Percentiles rank a stretch among this genome's conserved stretches.
Evolutionary conservation across 495 filamentous ascomycete species (phyloP).

Genomic region (Friedmanniomyces simplex): DNA sequence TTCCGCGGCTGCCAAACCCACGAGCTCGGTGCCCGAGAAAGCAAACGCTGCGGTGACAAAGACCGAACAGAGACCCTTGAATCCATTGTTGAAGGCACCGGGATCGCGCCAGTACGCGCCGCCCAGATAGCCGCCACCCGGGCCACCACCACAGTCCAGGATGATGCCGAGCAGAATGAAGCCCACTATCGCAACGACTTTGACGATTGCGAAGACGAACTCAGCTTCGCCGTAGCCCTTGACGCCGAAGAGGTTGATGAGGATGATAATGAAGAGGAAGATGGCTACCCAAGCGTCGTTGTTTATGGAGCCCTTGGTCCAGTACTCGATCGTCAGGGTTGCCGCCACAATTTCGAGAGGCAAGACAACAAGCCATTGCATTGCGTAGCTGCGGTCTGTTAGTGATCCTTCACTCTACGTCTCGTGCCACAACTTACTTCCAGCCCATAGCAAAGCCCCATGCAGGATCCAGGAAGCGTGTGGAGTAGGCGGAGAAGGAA

Average conservation of each 20-base stretch:
- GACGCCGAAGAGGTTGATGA: conserved; percentile 40
- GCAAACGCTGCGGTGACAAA: conserved; percentile 60
- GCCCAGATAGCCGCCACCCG: conserved; percentile 33
- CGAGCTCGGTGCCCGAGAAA: conserved; percentile 50
- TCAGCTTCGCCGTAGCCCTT: conserved; percentile 47
- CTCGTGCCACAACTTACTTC: conserved; percentile 39
- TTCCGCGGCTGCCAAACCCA: conserved; percentile 40
- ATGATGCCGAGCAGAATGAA: conserved; percentile 37
- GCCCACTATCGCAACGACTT: conserved; percentile 37
- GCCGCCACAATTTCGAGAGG: conserved; percentile 88
- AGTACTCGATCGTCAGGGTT: conserved; percentile 50
- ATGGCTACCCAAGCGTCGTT: conserved; percentile 40
- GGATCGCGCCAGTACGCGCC: conserved; percentile 48
- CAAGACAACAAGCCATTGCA: conserved; percentile 86
- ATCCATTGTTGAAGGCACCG: conserved; percentile 57
- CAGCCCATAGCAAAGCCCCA: conserved; percentile 49
- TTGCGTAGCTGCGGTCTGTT: conserved; percentile 47
- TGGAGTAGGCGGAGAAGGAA: conserved; percentile 46
- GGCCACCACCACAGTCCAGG: conserved; percentile 26
- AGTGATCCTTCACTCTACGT: conserved; percentile 30
- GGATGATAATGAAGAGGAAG: conserved; percentile 36
- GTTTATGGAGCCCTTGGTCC: conserved; percentile 40
- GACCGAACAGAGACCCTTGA: conserved; percentile 58
- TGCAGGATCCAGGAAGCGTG: conserved; percentile 47
- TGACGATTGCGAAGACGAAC: conserved; percentile 41